Evolutionary conservation across 2,329 filamentous ascomycete genomes (phyloP).

Genomic region (Cladosporium halotolerans): DNA sequence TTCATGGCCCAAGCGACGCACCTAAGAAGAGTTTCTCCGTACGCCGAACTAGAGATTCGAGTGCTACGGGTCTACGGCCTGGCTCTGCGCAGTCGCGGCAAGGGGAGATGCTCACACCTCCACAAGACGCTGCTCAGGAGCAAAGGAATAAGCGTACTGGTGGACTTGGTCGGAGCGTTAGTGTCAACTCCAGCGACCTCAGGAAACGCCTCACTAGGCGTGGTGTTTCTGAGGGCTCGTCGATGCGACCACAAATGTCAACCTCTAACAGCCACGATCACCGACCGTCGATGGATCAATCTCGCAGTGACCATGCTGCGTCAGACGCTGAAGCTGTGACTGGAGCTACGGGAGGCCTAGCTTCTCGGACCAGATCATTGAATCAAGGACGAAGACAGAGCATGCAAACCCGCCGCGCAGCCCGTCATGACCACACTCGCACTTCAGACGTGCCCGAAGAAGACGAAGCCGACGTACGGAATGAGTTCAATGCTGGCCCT

Average conservation of each 20-base stretch:
- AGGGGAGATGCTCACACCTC: slow-evolving; percentile 66
- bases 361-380: slow-evolving; percentile 75
- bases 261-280: slow-evolving; percentile 22
- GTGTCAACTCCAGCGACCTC: slow-evolving; percentile 82
- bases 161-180: slow-evolving; percentile 77
- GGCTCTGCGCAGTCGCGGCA: slow-evolving; percentile 44
- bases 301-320: slow-evolving; percentile 36
- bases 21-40: slow-evolving; percentile 88
- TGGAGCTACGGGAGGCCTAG: slow-evolving; percentile 43
- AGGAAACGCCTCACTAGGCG: slow-evolving; percentile 57
- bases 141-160: slow-evolving; percentile 34
- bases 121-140: slow-evolving; percentile 45
- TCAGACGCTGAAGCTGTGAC: slow-evolving; percentile 42
- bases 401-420: slow-evolving; percentile 74
- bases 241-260: slow-evolving; percentile 28
- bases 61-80: slow-evolving; percentile 49
- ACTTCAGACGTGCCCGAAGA: slow-evolving; percentile 83
- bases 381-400: slow-evolving; percentile 86
- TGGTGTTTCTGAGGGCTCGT: slow-evolving; percentile 48
- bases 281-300: slow-evolving; percentile 33
- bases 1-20: slow-evolving; percentile 70
- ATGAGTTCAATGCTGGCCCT: slow-evolving; percentile 55
- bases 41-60: slow-evolving; percentile 49
- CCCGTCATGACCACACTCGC: slow-evolving; percentile 44
- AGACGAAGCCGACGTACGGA: slow-evolving; percentile 53